These are phyloP conservation scores for Colletotrichum tofieldiae DNA, from an alignment of 2,329 filamentous ascomycete genomes.

Conservation along the genomic window DNA sequence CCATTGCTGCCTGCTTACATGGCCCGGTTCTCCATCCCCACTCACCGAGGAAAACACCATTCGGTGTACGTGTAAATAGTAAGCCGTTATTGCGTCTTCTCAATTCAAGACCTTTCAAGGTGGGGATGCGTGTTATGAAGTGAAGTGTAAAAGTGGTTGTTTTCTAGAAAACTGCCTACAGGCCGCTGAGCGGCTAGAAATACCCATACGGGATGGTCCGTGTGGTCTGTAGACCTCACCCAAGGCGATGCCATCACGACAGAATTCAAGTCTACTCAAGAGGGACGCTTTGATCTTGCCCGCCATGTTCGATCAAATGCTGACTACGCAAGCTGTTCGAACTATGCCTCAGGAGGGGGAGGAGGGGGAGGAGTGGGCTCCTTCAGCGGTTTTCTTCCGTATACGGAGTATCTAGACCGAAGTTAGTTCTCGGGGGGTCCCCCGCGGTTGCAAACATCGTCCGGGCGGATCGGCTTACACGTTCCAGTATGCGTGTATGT, in stretches of 20 bases:
- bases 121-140: not conserved
- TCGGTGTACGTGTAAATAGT: not conserved
- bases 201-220: too few species aligned
- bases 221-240: too few species aligned
- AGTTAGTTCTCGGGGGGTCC: not conserved
- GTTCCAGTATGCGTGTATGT: conserved; percentile 52
- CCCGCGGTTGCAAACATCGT: too few species aligned
- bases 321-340: too few species aligned
- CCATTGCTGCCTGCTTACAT: not conserved
- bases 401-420: not conserved
- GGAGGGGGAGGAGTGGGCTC: not conserved
- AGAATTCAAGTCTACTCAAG: too few species aligned
- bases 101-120: not conserved
- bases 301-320: not conserved
- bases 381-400: conserved; percentile 10
- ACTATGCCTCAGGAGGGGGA: not conserved
- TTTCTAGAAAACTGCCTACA: too few species aligned
- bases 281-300: too few species aligned
- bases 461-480: conserved; percentile 43
- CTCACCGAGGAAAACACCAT: not conserved
- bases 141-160: too few species aligned
- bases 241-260: too few species aligned
- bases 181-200: too few species aligned
- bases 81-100: not conserved
- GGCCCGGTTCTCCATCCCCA: not conserved